phyloP scores from a whole-genome alignment of 352 stramenopile genomes.

The Phytopythium montanum region DNA sequence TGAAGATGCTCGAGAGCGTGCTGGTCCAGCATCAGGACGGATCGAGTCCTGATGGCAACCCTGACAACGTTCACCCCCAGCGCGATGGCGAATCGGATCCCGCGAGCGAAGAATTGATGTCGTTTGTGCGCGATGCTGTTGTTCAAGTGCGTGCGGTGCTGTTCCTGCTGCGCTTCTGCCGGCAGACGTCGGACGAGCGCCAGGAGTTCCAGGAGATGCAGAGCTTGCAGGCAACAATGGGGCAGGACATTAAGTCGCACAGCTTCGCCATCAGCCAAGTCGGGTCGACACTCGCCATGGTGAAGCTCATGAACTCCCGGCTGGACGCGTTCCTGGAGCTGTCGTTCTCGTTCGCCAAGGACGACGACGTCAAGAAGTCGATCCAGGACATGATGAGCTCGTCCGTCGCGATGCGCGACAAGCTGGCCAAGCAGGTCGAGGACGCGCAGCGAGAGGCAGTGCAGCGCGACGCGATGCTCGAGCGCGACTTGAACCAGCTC shows the following conservation, averaged over 20 bases:
- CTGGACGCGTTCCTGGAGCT: slow-evolving; percentile 65
- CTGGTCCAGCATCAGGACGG: slow-evolving; percentile 22
- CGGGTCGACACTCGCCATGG: slow-evolving; percentile 39
- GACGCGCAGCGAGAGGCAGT: slow-evolving; percentile 32
- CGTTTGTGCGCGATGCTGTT: slow-evolving; percentile 41
- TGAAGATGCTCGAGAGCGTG: not conserved
- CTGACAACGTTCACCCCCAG: not conserved
- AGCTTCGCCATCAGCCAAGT: slow-evolving; percentile 49
- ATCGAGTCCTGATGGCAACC: not conserved
- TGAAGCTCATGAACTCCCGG: slow-evolving; percentile 60
- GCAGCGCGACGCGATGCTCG: slow-evolving; percentile 46
- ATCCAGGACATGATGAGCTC: slow-evolving; percentile 58
- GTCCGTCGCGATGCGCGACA: slow-evolving; percentile 37
- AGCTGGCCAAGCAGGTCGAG: slow-evolving; percentile 49
- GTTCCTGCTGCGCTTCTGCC: slow-evolving; percentile 41
- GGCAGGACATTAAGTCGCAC: slow-evolving; percentile 34
- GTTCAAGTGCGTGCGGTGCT: slow-evolving; percentile 58
- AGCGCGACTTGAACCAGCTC: slow-evolving; percentile 58
- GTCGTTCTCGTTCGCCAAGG: slow-evolving; percentile 62
- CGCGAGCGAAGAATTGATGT: slow-evolving; percentile 16
- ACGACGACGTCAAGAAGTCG: slow-evolving; percentile 69
- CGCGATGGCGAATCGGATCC: slow-evolving; percentile 1
- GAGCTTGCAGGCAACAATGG: slow-evolving; percentile 21
- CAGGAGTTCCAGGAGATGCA: slow-evolving; percentile 31
- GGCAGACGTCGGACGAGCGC: slow-evolving; percentile 33